Conservation (phyloP, 2,329 filamentous ascomycete genomes). For the Capronia epimyces region DNA sequence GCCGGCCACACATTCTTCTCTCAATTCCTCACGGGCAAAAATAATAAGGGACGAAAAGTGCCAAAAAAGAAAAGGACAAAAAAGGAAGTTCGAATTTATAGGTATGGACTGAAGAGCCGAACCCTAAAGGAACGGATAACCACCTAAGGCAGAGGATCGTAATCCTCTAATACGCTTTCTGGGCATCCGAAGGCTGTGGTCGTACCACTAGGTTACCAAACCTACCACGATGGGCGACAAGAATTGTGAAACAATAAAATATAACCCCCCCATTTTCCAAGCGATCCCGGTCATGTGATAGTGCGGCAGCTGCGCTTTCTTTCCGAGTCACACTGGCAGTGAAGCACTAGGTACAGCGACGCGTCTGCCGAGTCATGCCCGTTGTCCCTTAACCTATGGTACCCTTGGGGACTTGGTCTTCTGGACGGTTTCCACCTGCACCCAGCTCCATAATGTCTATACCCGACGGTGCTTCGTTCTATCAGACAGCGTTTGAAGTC, state of each 20-base stretch:
- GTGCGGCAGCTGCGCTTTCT: not conserved
- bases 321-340: not conserved
- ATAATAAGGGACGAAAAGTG: not conserved
- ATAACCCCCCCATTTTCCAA: not conserved
- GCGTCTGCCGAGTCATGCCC: too few relatives aligned
- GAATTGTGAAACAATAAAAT: not conserved
- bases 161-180: not conserved
- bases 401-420: too few relatives aligned
- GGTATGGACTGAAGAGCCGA: not conserved
- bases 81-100: not conserved
- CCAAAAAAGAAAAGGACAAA: not conserved
- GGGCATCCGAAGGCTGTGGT: not conserved
- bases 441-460: too few relatives aligned
- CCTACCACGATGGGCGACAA: constrained; percentile 1
- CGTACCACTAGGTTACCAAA: not conserved
- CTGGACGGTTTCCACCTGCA: too few relatives aligned
- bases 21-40: not conserved
- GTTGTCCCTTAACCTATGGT: too few relatives aligned
- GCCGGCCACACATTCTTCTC: not conserved
- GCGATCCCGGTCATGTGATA: not conserved
- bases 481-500: too few relatives aligned
- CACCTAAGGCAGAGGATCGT: constrained; percentile 5
- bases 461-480: too few relatives aligned
- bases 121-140: constrained; percentile 4
- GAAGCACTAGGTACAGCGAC: not conserved